Conservation (phyloP, 2,329 filamentous ascomycete species). For the Lasiodiplodia hormozganensis region DNA sequence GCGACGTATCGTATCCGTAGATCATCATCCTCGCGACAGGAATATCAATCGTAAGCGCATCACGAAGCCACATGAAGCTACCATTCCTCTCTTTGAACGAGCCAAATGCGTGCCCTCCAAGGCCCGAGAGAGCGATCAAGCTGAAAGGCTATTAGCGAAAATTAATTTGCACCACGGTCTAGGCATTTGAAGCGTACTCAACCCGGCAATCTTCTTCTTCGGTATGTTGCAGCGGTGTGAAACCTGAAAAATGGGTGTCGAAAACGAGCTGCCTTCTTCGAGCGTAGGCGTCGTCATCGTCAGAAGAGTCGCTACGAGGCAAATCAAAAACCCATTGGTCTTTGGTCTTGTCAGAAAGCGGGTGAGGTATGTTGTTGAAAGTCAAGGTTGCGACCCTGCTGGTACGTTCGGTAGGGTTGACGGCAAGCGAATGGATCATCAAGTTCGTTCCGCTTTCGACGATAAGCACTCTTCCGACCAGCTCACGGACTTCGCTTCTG, state of each 20-base stretch:
- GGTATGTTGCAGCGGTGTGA: slow-evolving; percentile 22
- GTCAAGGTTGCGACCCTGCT: neutral
- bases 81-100: slow-evolving; percentile 41
- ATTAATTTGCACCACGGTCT: too few species aligned
- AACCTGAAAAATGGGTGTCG: slow-evolving; percentile 26
- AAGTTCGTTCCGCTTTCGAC: neutral
- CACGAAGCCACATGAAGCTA: slow-evolving; percentile 41
- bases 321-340: neutral
- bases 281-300: neutral
- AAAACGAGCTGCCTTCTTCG: slow-evolving; percentile 21
- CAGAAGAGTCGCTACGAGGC: neutral
- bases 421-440: neutral
- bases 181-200: neutral
- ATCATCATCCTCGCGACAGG: slow-evolving; percentile 35
- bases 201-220: neutral
- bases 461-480: neutral
- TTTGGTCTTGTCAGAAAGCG: neutral
- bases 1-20: slow-evolving; percentile 37
- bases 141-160: neutral
- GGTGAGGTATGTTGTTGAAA: neutral
- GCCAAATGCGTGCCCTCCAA: slow-evolving; percentile 40
- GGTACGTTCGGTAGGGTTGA: neutral
- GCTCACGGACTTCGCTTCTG: neutral
- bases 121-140: slow-evolving; percentile 32
- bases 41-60: slow-evolving; percentile 37